Base-by-base conservation (phyloP, 2,329 filamentous ascomycete genomes). In the Cladosporium halotolerans region DNA sequence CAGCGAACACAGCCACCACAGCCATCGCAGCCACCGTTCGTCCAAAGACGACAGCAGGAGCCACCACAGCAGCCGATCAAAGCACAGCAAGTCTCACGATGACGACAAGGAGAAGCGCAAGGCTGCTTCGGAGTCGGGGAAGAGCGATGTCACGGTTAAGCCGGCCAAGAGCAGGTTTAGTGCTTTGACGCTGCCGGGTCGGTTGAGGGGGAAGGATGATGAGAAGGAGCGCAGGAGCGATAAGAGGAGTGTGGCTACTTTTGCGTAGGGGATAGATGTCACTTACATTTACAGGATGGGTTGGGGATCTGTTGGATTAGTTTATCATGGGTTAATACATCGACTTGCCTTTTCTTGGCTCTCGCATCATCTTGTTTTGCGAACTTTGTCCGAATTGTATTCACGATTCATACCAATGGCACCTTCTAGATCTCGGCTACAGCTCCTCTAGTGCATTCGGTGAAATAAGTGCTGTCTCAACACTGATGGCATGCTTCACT, bases 201-300 rank as follows among this genome's bases (percentile, higher is more conserved):
- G 59, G 48, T 32, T 51, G 40, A 51, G 40, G 32, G 47, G 47
- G 5, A 38, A 38, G 3, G 36, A 40, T 19, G 39, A 49, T 19
- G 33, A 59, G 64, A 55, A 68, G 66, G 44, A 71, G 68, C 48
- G 72, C 62, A 49, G 71, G 63, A 44, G 70, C 68, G 53, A 70
- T 70, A 59, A 63, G 52, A 68, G 65, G 61, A 70, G 65, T 58
- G 61, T 69, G 45, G 63, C 68, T 32, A 70, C 62, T 33, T 54
- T 55, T 52, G 52, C 47, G 32, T 58, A 39, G 36, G n/a, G 23
- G 23, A 28, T 28, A 28, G 23, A 28, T 28, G 23, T 28, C 23
- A 28, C 23, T 4, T 28, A 28, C 23, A 28, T 28, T 28, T 28
- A 28, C 23, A 28, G 23, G 23, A 28, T 28, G 23, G 23, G 23